A percentile compares a stretch with the other conserved stretches of the same genome.
These are phyloP conservation scores for Acephala macrosclerotiorum DNA, from an alignment of 2,329 filamentous ascomycete species.

Conservation along the genomic window DNA sequence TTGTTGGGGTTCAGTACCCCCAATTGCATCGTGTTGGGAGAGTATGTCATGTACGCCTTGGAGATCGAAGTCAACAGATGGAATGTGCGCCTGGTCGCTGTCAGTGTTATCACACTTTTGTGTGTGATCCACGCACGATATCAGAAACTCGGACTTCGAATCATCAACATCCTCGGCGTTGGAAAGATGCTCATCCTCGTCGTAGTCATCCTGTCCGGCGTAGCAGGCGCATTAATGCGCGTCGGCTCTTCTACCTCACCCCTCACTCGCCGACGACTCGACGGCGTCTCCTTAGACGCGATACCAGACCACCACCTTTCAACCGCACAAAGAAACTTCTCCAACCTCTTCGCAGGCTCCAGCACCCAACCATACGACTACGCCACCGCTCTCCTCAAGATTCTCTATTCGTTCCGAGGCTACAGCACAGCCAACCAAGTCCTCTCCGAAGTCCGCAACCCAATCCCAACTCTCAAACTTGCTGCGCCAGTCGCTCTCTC, in stretches of 20 bases:
- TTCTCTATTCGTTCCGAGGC: slow-evolving; percentile 62
- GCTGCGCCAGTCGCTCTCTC: slow-evolving; percentile 61
- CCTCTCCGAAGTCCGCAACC: slow-evolving; percentile 63
- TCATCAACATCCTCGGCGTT: slow-evolving; percentile 57
- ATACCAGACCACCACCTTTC: slow-evolving; percentile 31
- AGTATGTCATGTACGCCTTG: slow-evolving; percentile 57
- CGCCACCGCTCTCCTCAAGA: slow-evolving; percentile 60
- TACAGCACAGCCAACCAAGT: slow-evolving; percentile 64
- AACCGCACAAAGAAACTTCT: slow-evolving; percentile 51
- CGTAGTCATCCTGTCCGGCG: slow-evolving; percentile 53
- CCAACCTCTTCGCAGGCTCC: slow-evolving; percentile 48
- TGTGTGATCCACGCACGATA: slow-evolving; percentile 56
- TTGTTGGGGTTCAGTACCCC: slow-evolving; percentile 59
- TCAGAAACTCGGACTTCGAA: slow-evolving; percentile 54
- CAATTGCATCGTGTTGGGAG: slow-evolving; percentile 59
- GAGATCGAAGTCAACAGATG: slow-evolving; percentile 51
- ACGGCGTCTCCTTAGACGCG: slow-evolving; percentile 27
- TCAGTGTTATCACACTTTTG: slow-evolving; percentile 54
- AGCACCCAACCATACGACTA: slow-evolving; percentile 52
- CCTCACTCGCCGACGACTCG: slow-evolving; percentile 29
- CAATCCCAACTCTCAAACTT: slow-evolving; percentile 63
- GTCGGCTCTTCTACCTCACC: slow-evolving; percentile 38
- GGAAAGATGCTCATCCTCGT: slow-evolving; percentile 58
- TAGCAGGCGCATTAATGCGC: slow-evolving; percentile 47
- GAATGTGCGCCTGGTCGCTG: slow-evolving; percentile 57